Percentiles rank a stretch among this genome's conserved stretches.
Conservation (phyloP, 2,329 filamentous ascomycete species). For the Aureobasidium sp. region DNA sequence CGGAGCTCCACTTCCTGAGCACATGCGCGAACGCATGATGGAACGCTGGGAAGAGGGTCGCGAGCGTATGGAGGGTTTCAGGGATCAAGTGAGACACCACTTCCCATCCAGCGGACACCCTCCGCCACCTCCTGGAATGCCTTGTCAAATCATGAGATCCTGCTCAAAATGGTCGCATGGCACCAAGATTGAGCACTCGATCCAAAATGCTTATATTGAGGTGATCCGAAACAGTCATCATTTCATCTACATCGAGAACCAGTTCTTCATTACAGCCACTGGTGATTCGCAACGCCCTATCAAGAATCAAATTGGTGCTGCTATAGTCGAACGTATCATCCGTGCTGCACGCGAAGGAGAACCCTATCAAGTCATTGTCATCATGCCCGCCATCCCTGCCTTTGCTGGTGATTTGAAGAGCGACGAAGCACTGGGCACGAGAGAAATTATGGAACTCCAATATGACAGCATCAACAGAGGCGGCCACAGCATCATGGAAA, state of each 20-base stretch:
- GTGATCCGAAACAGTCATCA: slow-evolving; percentile 82
- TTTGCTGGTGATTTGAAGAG: slow-evolving; percentile 73
- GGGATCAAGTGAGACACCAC: slow-evolving; percentile 16
- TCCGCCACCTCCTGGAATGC: slow-evolving; percentile 16
- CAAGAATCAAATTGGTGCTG: slow-evolving; percentile 67
- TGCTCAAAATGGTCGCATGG: slow-evolving; percentile 52
- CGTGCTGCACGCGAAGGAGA: slow-evolving; percentile 58
- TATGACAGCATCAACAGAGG: slow-evolving; percentile 72
- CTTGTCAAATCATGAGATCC: slow-evolving; percentile 68
- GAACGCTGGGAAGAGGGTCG: slow-evolving; percentile 21
- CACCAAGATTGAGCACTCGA: slow-evolving; percentile 61
- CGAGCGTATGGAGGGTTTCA: slow-evolving; percentile 19
- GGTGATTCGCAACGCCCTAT: slow-evolving; percentile 61
- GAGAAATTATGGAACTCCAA: slow-evolving; percentile 85
- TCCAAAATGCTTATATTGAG: slow-evolving; percentile 79
- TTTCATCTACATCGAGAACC: slow-evolving; percentile 62
- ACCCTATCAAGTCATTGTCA: slow-evolving; percentile 64
- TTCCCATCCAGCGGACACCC: slow-evolving; percentile 7
- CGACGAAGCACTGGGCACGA: slow-evolving; percentile 64
- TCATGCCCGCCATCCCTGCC: slow-evolving; percentile 72
- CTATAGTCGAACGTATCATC: slow-evolving; percentile 69
- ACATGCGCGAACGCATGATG: slow-evolving; percentile 24
- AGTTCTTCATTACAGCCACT: slow-evolving; percentile 84
- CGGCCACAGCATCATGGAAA: slow-evolving; percentile 69
- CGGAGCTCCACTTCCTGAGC: slow-evolving; percentile 22